A percentile compares a stretch with the other conserved stretches of the same genome.
Conservation (phyloP, 805 yeast genomes). For the Pachysolen tannophilus region DNA sequence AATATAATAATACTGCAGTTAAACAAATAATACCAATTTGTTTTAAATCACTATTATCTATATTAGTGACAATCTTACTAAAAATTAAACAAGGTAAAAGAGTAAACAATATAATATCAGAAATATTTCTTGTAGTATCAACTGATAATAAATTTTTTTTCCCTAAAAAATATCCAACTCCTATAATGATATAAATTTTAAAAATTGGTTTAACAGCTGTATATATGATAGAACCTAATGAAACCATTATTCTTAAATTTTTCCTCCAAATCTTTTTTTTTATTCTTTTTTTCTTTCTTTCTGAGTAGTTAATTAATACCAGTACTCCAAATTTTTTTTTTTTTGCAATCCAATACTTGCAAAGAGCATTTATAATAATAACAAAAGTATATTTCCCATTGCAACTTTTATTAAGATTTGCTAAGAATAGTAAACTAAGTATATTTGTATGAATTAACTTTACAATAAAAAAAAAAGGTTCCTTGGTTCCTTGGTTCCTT, state of each 20-base stretch:
- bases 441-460: too few relatives aligned
- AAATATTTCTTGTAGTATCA: conserved; percentile 59
- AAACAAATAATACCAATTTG: conserved; percentile 58
- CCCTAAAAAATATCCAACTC: conserved; percentile 59
- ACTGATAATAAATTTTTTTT: conserved; percentile 55
- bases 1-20: conserved; percentile 35
- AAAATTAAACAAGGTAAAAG: conserved; percentile 73
- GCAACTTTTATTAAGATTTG: too few relatives aligned
- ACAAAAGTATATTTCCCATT: too few relatives aligned
- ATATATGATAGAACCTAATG: conserved; percentile 62
- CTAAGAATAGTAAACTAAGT: too few relatives aligned
- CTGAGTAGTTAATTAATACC: too few relatives aligned
- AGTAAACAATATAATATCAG: conserved; percentile 60
- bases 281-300: too few relatives aligned
- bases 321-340: too few relatives aligned
- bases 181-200: conserved; percentile 69
- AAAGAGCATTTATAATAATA: too few relatives aligned
- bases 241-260: conserved; percentile 6
- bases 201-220: conserved; percentile 80
- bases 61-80: conserved; percentile 58
- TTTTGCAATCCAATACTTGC: too few relatives aligned
- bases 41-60: conserved; percentile 61
- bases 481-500: too few relatives aligned
- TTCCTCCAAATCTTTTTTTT: too few relatives aligned
- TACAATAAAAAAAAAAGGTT: too few relatives aligned